Evolutionary conservation across 225 moss, liverwort and hornwort species (phyloP).

Genomic region (Sphagnum tenellum): DNA sequence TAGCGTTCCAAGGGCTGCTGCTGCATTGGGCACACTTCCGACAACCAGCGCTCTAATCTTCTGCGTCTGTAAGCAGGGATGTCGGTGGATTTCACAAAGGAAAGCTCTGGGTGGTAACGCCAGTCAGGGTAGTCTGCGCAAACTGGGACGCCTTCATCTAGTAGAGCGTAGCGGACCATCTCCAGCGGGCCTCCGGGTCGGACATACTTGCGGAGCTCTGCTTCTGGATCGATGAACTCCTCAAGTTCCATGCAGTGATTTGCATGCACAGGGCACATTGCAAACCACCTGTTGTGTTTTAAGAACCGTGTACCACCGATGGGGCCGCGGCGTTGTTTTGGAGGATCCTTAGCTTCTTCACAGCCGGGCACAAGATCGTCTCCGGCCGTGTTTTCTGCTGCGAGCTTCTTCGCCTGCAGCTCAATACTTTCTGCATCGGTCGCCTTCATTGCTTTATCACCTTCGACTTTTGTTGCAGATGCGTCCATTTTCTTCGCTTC

Average conservation of each 20-base stretch:
- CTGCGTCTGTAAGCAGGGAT: constrained; percentile 13
- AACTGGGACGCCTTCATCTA: constrained; percentile 3
- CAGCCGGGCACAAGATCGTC: too few relatives aligned
- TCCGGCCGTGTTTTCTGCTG: too few relatives aligned
- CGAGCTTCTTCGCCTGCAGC: too few relatives aligned
- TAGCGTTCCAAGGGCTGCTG: constrained; percentile 7
- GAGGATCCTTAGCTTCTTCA: too few relatives aligned
- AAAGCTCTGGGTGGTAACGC: constrained; percentile 11
- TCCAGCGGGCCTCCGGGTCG: not conserved
- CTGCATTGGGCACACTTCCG: constrained; percentile 12
- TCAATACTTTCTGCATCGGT: too few relatives aligned
- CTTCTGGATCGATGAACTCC: not conserved
- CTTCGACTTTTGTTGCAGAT: too few relatives aligned
- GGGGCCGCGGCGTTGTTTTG: too few relatives aligned
- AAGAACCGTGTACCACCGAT: too few relatives aligned
- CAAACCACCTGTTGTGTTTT: not conserved
- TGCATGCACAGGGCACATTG: constrained; percentile 1
- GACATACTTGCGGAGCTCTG: constrained; percentile 1
- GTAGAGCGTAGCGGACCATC: not conserved
- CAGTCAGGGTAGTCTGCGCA: constrained; percentile 10
- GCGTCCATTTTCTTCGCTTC: too few relatives aligned
- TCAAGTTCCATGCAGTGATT: constrained; percentile 1
- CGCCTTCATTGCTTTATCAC: too few relatives aligned
- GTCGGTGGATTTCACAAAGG: constrained; percentile 16
- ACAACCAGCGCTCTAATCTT: constrained; percentile 30